These are phyloP conservation scores for Sarocladiaceae sp. DNA, from an alignment of 2,329 filamentous ascomycete genomes.

Conservation along the genomic window DNA sequence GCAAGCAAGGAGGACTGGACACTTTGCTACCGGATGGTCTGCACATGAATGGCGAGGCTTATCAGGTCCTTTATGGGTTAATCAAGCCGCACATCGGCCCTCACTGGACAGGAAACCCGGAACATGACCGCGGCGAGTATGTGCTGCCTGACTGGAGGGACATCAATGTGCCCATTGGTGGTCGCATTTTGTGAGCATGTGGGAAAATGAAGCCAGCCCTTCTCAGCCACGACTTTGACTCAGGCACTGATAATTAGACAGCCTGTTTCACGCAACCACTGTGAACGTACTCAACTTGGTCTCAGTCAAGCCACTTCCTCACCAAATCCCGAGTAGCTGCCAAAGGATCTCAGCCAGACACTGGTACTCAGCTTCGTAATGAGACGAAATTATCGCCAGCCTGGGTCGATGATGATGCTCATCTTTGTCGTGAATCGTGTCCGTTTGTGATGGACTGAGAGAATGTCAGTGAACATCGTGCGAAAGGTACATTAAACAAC, in stretches of 20 bases:
- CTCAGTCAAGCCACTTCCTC: too few species aligned
- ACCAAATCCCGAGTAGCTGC: too few species aligned
- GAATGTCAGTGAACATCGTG: not conserved
- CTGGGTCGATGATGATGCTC: too few species aligned
- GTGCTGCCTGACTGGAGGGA: slow-evolving; percentile 46
- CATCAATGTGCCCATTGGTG: slow-evolving; percentile 12
- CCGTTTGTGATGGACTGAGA: not conserved
- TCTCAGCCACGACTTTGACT: not conserved
- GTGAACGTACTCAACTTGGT: not conserved
- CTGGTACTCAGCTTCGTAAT: too few species aligned
- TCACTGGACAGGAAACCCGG: slow-evolving; percentile 32
- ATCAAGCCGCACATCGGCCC: slow-evolving; percentile 44
- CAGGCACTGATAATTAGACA: not conserved
- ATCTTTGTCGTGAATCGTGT: not conserved
- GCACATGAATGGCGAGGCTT: slow-evolving; percentile 51
- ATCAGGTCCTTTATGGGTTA: slow-evolving; percentile 46
- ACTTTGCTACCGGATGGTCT: slow-evolving; percentile 53
- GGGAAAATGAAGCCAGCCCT: too few species aligned
- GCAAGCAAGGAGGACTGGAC: slow-evolving; percentile 46
- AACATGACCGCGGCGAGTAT: slow-evolving; percentile 33
- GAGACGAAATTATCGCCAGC: too few species aligned
- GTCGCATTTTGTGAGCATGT: not conserved
- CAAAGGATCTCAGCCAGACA: too few species aligned
- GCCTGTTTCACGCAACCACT: not conserved
- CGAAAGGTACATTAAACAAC: not conserved